Base-by-base conservation (phyloP, 1,284 basidiomycete species). In the Cryptococcus floricola region DNA sequence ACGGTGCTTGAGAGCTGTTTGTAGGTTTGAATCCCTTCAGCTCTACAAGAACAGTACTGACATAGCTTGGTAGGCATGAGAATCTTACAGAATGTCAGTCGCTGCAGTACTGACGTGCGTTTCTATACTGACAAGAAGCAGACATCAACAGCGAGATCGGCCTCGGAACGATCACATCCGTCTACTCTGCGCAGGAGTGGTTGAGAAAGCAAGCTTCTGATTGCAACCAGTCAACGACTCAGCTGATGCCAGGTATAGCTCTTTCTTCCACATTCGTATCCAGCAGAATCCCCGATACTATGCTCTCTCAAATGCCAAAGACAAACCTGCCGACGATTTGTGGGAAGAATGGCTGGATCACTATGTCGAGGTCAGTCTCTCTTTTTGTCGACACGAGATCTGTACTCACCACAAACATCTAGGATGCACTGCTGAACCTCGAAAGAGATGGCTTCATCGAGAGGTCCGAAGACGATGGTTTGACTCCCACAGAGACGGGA, bases 131-230 rank as follows among this genome's bases (percentile, higher is more conserved):
- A 56, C 46, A 25, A 8, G 42, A 25, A 23, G 3, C 44, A 75
- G 73, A 96, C 71, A 78, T 97, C 65, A 96, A 96, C 69, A 92
- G 91, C 2, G 94, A 97, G 77, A 87, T 96, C 52, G 87, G 87
- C 0, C 81, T 96, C 8, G 83, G 85, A 3, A 93, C 90, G 0
- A 91, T 95, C 64, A 83, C 79, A 2, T 81, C 82, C 60, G 62
- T 88, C 4, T 73, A 80, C 3, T 83, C 82, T 5, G 92, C 90
- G 1, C 64, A 77, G 38, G 78, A 81, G 12, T 96, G 93, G 93
- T 78, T 92, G 39, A 83, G 81, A 49, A 82, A 80, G 73, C 16
- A 28, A 9, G 19, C 5, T 25, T 12, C 16, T 8, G 5, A 34
- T 10, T 34, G 31, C 31, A 34, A 34, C 3, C 31, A 34, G 31